Base-by-base conservation (phyloP, 208 protist species). In the Angomonas ambiguus region DNA sequence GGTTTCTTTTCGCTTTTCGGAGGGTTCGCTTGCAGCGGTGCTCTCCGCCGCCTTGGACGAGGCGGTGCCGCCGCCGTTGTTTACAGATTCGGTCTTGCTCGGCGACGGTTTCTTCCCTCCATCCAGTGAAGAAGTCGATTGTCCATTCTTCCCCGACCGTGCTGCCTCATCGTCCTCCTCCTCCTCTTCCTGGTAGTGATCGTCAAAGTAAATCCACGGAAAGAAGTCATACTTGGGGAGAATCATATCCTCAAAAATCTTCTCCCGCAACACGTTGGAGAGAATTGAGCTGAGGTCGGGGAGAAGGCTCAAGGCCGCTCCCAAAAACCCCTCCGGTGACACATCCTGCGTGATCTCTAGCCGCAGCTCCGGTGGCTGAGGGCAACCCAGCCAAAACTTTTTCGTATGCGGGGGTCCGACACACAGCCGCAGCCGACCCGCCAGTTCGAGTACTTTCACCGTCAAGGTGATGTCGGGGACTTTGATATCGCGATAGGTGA, bases 171-270 rank as follows among this genome's bases (percentile, higher is more conserved):
- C 38, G 10, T 34, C 64, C 64, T 61, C 33, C 8, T 10, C 64
- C 22, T 45, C 31, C 18, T 49, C 30, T 49, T 69, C 51, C 62
- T 69, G 51, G 24, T 61, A 41, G 4, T 42, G 41, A 1, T 60
- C 71, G 10, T 69, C 72, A 18, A 88, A 41, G 48, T 79, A 67
- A 4, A 82, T 80, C 72, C 80, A 83, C n/a, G 89, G 86, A 24
- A 92, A 92, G 64, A 92, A 85, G 32, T 95, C 89, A 61, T 88
- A 77, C 11, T 80, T 85, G 33, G 89, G 89, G 0, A 86, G 77
- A 6, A 91, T 62, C 85, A 95, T 95, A 60, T 95, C 89, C 48
- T 91, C 86, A 32, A 93, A 93, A 8, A 93, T 66, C 53, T 78
- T 67, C 53, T 79, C 77, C 51, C 77, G 80, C 38, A 95, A 82